A percentile compares a stretch with the other conserved stretches of the same genome.
phyloP scores from a whole-genome alignment of 495 filamentous ascomycete genomes.

The Podospora appendiculata region DNA sequence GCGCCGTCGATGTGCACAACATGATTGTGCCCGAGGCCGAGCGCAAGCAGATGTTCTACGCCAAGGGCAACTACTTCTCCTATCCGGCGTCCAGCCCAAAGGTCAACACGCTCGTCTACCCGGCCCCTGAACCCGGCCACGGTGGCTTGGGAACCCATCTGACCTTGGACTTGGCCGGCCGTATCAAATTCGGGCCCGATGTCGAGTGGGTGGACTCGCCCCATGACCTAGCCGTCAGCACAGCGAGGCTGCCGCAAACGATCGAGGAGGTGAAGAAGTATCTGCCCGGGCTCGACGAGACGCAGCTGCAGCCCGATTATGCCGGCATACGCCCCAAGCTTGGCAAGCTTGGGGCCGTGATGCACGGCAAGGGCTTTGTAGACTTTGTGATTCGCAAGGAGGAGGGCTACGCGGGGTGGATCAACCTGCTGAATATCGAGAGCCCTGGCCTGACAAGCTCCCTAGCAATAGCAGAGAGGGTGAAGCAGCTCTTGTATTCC shows the following conservation, averaged over 20 bases:
- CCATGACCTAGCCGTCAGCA: slow-evolving; percentile 34
- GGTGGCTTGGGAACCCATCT: slow-evolving; percentile 89
- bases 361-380: slow-evolving; percentile 56
- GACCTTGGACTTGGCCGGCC: slow-evolving; percentile 79
- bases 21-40: slow-evolving; percentile 59
- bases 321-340: slow-evolving; percentile 88
- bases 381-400: slow-evolving; percentile 84
- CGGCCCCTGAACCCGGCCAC: slow-evolving; percentile 68
- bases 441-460: slow-evolving; percentile 88
- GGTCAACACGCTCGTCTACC: slow-evolving; percentile 76
- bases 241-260: slow-evolving; percentile 55
- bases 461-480: slow-evolving; percentile 83
- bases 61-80: slow-evolving; percentile 93
- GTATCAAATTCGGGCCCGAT: slow-evolving; percentile 88
- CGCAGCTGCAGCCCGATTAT: slow-evolving; percentile 72
- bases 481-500: slow-evolving; percentile 64
- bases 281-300: slow-evolving; percentile 61
- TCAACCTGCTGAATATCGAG: slow-evolving; percentile 91
- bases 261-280: slow-evolving; percentile 69
- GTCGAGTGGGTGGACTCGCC: slow-evolving; percentile 76
- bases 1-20: slow-evolving; percentile 71
- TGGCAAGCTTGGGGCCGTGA: slow-evolving; percentile 46
- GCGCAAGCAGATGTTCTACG: slow-evolving; percentile 62
- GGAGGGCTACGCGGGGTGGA: slow-evolving; percentile 75
- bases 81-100: slow-evolving; percentile 59